A percentile compares a stretch with the other conserved stretches of the same genome.
Conservation (phyloP, 345 rosid genomes). For the Citrus unshiu region DNA sequence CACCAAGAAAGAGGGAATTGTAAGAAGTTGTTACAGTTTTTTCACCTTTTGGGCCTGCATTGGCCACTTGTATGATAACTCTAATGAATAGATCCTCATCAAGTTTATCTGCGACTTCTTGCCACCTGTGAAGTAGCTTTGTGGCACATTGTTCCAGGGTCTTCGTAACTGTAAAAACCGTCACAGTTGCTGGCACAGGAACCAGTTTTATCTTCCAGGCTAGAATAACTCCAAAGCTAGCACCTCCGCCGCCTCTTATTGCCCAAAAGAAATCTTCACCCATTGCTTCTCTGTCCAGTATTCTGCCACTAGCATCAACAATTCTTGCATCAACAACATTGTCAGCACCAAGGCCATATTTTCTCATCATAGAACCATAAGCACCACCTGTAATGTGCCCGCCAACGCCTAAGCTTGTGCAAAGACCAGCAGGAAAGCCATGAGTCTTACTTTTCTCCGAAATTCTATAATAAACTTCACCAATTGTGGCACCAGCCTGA, state of each 20-base stretch:
- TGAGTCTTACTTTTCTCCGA: conserved; percentile 17
- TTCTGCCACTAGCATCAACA: conserved; percentile 13
- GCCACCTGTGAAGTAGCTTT: conserved; percentile 14
- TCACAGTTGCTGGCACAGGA: conserved; percentile 15
- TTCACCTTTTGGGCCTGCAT: neutral
- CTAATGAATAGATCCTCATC: conserved; percentile 8
- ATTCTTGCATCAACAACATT: conserved; percentile 21
- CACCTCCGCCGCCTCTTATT: conserved; percentile 22
- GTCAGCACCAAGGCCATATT: conserved; percentile 22
- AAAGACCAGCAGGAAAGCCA: conserved; percentile 35
- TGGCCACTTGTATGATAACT: neutral
- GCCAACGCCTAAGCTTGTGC: conserved; percentile 29
- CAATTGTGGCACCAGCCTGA: conserved; percentile 37
- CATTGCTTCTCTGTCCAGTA: conserved; percentile 18
- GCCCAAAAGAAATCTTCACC: conserved; percentile 31
- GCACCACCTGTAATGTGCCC: conserved; percentile 25
- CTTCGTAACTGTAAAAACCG: conserved; percentile 13
- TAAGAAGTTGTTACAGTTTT: conserved; percentile 13
- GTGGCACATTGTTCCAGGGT: conserved; percentile 19
- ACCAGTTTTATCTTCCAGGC: conserved; percentile 21
- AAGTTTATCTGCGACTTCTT: conserved; percentile 9
- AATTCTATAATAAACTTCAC: conserved; percentile 35
- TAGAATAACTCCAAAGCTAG: conserved; percentile 20
- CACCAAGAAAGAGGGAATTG: neutral
- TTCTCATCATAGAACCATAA: conserved; percentile 24